Percentiles rank a stretch among this genome's conserved stretches.
These are phyloP conservation scores for Pugionium dolabratum DNA, from an alignment of 345 rosid genomes.

Conservation along the genomic window DNA sequence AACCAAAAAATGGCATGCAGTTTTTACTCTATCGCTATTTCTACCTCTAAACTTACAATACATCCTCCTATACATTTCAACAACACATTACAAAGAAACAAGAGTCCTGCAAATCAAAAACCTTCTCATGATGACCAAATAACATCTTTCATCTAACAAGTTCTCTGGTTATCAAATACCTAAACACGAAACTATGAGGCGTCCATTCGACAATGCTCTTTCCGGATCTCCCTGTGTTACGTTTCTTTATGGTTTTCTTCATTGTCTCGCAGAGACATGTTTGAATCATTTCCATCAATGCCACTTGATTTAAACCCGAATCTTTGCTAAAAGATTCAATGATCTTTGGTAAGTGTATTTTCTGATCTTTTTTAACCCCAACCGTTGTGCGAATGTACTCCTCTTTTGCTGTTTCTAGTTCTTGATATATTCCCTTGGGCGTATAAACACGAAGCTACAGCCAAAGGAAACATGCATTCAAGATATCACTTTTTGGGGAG, in stretches of 20 bases:
- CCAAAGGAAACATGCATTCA: conserved; percentile 22
- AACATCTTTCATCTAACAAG: conserved; percentile 57
- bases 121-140: too few species aligned
- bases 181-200: conserved; percentile 78
- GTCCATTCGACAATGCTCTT: conserved; percentile 78
- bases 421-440: conserved; percentile 70
- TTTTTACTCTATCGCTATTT: conserved; percentile 17
- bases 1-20: conserved; percentile 33
- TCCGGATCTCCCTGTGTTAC: conserved; percentile 56
- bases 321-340: conserved; percentile 80
- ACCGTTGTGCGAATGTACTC: conserved; percentile 82
- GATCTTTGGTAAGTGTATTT: conserved; percentile 76
- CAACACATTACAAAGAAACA: conserved; percentile 21
- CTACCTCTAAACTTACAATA: conserved; percentile 16
- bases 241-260: conserved; percentile 54
- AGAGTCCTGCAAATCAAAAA: conserved; percentile 9
- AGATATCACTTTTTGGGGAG: neutral
- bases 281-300: conserved; percentile 71
- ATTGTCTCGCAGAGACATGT: conserved; percentile 59
- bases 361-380: conserved; percentile 69
- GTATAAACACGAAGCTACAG: conserved; percentile 75
- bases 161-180: conserved; percentile 84
- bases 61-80: conserved; percentile 23
- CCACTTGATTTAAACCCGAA: conserved; percentile 53
- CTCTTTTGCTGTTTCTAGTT: conserved; percentile 79